Percentiles rank a stretch among this genome's conserved stretches.
Conservation (phyloP, 2,329 filamentous ascomycete genomes). For the Talaromyces sp. region DNA sequence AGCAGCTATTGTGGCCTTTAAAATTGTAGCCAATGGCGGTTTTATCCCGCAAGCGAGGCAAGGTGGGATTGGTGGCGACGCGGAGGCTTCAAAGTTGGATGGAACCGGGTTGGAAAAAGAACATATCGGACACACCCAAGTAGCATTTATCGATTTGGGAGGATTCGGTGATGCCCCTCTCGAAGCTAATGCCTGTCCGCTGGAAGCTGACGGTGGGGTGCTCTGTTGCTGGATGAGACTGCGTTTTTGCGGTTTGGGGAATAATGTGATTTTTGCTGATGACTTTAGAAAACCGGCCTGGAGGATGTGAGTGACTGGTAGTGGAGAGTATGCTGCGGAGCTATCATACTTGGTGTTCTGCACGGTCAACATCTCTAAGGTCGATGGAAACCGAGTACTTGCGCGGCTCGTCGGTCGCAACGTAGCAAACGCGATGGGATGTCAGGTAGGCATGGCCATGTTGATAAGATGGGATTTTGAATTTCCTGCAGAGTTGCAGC, state of each 20-base stretch:
- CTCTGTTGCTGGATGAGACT: constrained; percentile 50
- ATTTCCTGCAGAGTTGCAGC: constrained; percentile 61
- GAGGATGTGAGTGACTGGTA: constrained; percentile 19
- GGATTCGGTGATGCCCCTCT: constrained; percentile 31
- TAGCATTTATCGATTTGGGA: constrained; percentile 53
- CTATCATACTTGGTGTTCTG: constrained; percentile 72
- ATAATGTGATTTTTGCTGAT: constrained; percentile 84
- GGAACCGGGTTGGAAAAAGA: constrained; percentile 91
- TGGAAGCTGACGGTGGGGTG: constrained; percentile 40
- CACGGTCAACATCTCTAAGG: constrained; percentile 83
- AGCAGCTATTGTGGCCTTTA: constrained; percentile 81
- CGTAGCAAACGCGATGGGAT: constrained; percentile 91
- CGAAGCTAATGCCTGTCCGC: constrained; percentile 24
- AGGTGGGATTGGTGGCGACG: constrained; percentile 74
- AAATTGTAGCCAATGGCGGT: constrained; percentile 72
- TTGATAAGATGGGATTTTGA: constrained; percentile 89
- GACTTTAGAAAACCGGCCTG: constrained; percentile 91
- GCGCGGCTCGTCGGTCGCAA: constrained; percentile 81
- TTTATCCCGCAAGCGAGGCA: constrained; percentile 94
- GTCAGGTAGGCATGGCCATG: constrained; percentile 96
- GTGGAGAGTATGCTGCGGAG: constrained; percentile 1
- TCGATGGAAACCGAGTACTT: constrained; percentile 81
- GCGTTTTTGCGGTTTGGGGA: constrained; percentile 73
- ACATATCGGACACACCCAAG: constrained; percentile 95
- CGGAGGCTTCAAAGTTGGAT: constrained; percentile 86